A percentile compares a stretch with the other conserved stretches of the same genome.
Evolutionary conservation across 495 filamentous ascomycete genomes (phyloP).

Genomic region (Penicillium pulvis): DNA sequence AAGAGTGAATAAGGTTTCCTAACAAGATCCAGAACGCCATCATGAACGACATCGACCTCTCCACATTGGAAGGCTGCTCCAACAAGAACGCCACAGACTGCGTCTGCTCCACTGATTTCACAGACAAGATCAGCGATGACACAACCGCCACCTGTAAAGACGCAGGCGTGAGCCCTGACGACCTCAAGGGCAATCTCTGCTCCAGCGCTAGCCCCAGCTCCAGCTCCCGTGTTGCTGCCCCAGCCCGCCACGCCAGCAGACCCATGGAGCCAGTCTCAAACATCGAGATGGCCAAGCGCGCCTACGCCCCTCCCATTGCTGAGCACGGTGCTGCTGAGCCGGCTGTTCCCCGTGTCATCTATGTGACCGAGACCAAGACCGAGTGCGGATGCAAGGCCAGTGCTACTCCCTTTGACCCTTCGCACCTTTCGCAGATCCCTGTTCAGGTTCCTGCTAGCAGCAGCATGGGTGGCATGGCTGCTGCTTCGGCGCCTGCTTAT

Average conservation of each 20-base stretch:
- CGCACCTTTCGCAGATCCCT: constrained; percentile 31
- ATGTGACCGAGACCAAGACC: constrained; percentile 28
- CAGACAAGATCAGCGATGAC: constrained; percentile 7
- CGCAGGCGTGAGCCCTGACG: constrained; percentile 18
- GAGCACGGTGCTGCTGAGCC: neutral
- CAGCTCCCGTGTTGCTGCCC: constrained; percentile 1
- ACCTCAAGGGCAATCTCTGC: constrained; percentile 16
- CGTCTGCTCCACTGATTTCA: constrained; percentile 22
- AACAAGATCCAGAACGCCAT: constrained; percentile 15
- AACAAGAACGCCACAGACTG: constrained; percentile 17
- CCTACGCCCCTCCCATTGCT: constrained; percentile 14
- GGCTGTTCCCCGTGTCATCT: constrained; percentile 20
- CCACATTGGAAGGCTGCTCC: constrained; percentile 14
- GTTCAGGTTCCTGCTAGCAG: constrained; percentile 22
- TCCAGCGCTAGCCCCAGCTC: neutral
- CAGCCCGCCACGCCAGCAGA: constrained; percentile 25
- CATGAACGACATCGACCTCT: constrained; percentile 6
- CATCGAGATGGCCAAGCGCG: constrained; percentile 19
- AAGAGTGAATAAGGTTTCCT: no score
- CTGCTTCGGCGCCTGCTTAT: constrained; percentile 11
- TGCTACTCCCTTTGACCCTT: constrained; percentile 11
- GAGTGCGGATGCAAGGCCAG: constrained; percentile 28
- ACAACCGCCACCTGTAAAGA: constrained; percentile 11
- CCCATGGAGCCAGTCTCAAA: constrained; percentile 26
- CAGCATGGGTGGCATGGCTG: constrained; percentile 19